Evolutionary conservation across 2,329 filamentous ascomycete species (phyloP), one percentile per base, ranked within the genome.

Genomic region (Fusarium nygamai): DNA sequence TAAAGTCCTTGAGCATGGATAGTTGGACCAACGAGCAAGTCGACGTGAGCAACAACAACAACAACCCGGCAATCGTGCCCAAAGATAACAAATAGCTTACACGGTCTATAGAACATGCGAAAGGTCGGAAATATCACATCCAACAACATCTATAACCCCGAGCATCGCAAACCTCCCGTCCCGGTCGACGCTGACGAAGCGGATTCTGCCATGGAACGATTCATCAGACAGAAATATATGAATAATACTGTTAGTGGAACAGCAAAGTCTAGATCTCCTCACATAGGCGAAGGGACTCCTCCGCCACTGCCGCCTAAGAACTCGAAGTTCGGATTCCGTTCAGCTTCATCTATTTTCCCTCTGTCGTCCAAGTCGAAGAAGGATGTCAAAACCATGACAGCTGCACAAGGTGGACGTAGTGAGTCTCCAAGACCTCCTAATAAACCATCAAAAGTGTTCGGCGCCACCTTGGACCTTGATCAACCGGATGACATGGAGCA

Each of bases 1-100:
- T 99, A 86, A 99, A 99, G 84, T 98, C 95, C 43, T 84, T 99
- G 85, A 98, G 93, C 83, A 98, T 99, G 95, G 96, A 99, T 84
- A 96, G 93, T 76, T 99, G 96, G 96, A 92, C 93, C 56, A 92
- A 92, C 80, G 96, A 98, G 70, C 96, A 99, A 85, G 95, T 99
- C 73, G 96, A 99, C 85, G 95, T 98, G 86, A 84, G 90, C 84
- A 60, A 67, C 41, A 43, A 17, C 39, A 43, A 19, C 19, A 61
- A 50, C 36, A 36, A 34, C 20, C 22, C 22, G 10, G 33, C 12
- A 19, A 27, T 51, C 36, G 24, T 24, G 34, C 20, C 31, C 41
- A 38, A 56, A 33, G 54, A 24, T 47, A 44, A 36, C 36, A 16
- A 24, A 24, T 11, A 62, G 53, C 78, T 79, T 54, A 79, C 76